Conservation (phyloP, 495 filamentous ascomycete genomes). For the Aspergillus nidulans region DNA sequence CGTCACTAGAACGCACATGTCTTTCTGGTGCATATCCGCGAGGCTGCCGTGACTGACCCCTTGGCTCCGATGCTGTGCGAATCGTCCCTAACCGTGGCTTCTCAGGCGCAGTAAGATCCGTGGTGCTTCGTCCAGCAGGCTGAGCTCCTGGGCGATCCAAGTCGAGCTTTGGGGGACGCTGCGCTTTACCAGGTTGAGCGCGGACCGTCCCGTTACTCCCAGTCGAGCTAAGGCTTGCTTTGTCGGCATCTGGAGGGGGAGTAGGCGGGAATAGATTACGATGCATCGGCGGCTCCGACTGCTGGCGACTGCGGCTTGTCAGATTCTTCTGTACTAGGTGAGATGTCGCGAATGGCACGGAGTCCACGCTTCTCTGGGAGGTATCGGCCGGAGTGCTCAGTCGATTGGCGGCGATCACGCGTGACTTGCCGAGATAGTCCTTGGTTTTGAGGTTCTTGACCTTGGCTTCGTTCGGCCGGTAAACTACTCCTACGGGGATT, state of each 20-base stretch:
- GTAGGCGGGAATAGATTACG: constrained; percentile 94
- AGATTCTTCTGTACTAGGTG: constrained; percentile 86
- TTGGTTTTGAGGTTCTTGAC: constrained; percentile 97
- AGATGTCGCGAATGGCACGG: constrained; percentile 77
- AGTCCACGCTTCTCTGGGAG: background rate
- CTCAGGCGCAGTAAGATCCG: constrained; percentile 20
- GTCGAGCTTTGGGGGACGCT: constrained; percentile 38
- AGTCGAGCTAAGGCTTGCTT: constrained; percentile 23
- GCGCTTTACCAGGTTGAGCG: constrained; percentile 30
- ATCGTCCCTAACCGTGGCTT: constrained; percentile 48
- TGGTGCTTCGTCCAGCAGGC: constrained; percentile 22
- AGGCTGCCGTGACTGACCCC: constrained; percentile 28
- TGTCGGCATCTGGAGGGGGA: constrained; percentile 83
- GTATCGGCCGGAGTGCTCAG: constrained; percentile 25
- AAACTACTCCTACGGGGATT: constrained; percentile 91
- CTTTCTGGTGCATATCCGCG: constrained; percentile 1
- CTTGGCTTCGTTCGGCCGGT: constrained; percentile 94
- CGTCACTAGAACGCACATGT: constrained; percentile 16
- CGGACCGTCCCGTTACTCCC: constrained; percentile 17
- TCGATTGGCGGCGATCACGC: constrained; percentile 89
- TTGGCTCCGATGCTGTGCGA: constrained; percentile 52
- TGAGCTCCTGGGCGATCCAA: constrained; percentile 33
- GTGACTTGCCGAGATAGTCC: constrained; percentile 92
- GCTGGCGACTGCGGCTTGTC: constrained; percentile 68
- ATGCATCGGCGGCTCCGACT: constrained; percentile 77